phyloP scores from a whole-genome alignment of 176 grass and related monocot species.

The Zoysia japonica region DNA sequence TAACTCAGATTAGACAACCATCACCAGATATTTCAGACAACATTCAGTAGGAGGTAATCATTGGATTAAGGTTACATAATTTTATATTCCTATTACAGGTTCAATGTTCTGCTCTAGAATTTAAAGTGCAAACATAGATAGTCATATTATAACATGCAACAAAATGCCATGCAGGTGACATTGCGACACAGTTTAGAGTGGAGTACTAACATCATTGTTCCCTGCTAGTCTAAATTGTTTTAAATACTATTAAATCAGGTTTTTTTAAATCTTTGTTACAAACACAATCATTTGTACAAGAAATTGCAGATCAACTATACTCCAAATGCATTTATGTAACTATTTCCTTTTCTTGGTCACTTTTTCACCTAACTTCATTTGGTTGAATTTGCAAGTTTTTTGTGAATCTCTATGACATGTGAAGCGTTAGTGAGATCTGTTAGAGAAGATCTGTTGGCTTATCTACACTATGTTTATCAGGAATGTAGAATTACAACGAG shows the following conservation, averaged over 20 bases:
- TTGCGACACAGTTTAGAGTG: too few species aligned
- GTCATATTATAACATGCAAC: too few species aligned
- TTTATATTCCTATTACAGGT: constrained; percentile 17
- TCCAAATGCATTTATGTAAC: not conserved
- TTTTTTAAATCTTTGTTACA: too few species aligned
- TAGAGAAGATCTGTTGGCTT: not conserved
- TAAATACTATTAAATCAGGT: too few species aligned
- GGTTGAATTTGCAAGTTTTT: too few species aligned
- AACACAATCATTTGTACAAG: too few species aligned
- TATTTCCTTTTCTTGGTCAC: not conserved
- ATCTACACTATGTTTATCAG: not conserved
- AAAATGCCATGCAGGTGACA: too few species aligned
- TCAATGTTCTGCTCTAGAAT: not conserved
- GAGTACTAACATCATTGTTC: too few species aligned
- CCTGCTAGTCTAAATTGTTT: too few species aligned
- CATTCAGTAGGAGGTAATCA: not conserved
- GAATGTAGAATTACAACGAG: constrained; percentile 25
- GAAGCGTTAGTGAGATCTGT: not conserved
- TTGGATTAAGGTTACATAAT: not conserved
- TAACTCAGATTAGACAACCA: constrained; percentile 40
- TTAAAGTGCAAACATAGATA: not conserved
- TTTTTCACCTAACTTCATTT: not conserved
- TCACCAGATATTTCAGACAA: not conserved
- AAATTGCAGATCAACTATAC: too few species aligned
- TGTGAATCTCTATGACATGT: not conserved